Conservation (phyloP, 129 eudicot genomes). For the Silybum marianum region DNA sequence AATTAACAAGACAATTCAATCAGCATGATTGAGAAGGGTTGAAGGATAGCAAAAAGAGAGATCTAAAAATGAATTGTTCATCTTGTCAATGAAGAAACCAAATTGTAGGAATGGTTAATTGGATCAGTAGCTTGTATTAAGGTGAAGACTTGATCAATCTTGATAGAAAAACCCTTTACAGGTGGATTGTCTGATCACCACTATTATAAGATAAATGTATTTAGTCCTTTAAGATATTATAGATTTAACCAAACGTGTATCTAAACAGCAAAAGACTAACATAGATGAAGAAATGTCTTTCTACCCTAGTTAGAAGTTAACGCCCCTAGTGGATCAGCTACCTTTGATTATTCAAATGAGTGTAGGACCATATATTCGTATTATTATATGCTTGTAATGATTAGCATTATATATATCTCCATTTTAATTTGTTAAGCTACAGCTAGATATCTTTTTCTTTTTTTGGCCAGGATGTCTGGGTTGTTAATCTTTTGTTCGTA, state of each 20-base stretch:
- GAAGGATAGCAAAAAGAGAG: background rate
- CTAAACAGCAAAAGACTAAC: constrained; percentile 41
- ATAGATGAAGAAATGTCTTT: constrained; percentile 11
- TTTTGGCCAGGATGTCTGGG: background rate
- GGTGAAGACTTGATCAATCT: background rate
- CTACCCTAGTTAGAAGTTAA: constrained; percentile 16
- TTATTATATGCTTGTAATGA: background rate
- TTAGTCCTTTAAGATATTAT: constrained; percentile 23
- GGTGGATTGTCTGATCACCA: background rate
- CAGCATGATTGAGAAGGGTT: background rate
- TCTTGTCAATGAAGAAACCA: background rate
- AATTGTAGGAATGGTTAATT: background rate
- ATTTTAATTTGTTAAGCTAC: constrained; percentile 11
- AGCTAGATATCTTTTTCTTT: constrained; percentile 13
- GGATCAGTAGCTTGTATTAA: background rate
- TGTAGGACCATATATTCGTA: constrained; percentile 18
- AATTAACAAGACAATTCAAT: background rate
- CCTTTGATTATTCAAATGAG: constrained; percentile 40
- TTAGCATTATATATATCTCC: constrained; percentile 1
- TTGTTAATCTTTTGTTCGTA: background rate
- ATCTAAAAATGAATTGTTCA: background rate
- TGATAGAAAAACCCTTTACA: background rate
- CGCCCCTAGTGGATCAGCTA: constrained; percentile 40
- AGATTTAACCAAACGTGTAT: constrained; percentile 40
- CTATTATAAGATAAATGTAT: constrained; percentile 4